Evolutionary conservation across 345 rosid genomes (phyloP).

Genomic region (Citrus mangshanensis): DNA sequence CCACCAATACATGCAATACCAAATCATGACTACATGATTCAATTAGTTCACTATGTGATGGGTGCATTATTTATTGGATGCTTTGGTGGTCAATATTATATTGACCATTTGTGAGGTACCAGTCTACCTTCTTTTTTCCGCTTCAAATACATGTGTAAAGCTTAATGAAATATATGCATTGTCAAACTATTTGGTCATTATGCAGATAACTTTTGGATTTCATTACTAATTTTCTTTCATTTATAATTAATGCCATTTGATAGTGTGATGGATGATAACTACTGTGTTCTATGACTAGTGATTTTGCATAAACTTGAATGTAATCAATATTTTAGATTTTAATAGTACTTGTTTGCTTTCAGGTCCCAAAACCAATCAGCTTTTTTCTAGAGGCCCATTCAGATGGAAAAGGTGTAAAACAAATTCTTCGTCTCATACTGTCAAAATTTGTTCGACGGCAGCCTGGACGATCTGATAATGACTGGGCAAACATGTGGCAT

Average conservation of each 20-base stretch:
- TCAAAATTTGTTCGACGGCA: constrained; percentile 90
- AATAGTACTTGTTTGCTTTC: constrained; percentile 21
- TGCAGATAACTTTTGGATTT: not conserved
- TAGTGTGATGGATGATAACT: not conserved
- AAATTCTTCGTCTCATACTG: constrained; percentile 88
- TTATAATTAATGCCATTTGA: not conserved
- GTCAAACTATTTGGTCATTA: not conserved
- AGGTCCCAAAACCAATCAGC: constrained; percentile 87
- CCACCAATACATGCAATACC: no score
- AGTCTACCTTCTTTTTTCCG: no score
- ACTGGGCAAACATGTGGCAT: constrained; percentile 99
- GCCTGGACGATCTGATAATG: constrained; percentile 83
- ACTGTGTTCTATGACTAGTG: not conserved
- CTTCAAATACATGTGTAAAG: no score
- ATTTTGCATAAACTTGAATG: not conserved
- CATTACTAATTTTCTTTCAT: not conserved
- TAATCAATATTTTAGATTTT: constrained; percentile 1
- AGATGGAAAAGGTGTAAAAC: constrained; percentile 88
- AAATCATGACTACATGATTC: no score
- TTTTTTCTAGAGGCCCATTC: constrained; percentile 71
- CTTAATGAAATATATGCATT: no score
- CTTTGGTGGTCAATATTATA: no score
- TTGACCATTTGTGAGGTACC: no score
- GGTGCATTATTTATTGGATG: no score
- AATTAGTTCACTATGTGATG: no score